A percentile compares a stretch with the other conserved stretches of the same genome.
Conservation (phyloP, 2,329 filamentous ascomycete species). For the Atkinsonella hypoxylon region DNA sequence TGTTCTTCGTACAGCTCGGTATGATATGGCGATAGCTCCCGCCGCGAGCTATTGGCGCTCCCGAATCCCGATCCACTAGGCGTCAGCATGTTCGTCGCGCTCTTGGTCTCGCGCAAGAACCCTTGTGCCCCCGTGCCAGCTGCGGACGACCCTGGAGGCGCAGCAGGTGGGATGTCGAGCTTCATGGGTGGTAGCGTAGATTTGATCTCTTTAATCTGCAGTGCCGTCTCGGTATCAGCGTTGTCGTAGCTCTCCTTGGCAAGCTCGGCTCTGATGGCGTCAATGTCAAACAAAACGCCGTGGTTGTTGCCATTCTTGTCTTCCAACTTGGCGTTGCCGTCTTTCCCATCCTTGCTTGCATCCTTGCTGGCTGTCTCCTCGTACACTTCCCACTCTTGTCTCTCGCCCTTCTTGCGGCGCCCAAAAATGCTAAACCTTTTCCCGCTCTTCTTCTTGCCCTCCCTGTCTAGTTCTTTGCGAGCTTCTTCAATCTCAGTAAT, state of each 20-base stretch:
- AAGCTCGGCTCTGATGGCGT: conserved; percentile 81
- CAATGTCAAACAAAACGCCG: conserved; percentile 82
- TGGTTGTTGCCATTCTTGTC: conserved; percentile 37
- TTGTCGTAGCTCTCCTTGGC: conserved; percentile 47
- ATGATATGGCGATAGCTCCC: conserved; percentile 15
- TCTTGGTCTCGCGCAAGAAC: conserved; percentile 33
- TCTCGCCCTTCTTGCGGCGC: conserved; percentile 66
- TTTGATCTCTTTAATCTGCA: conserved; percentile 67
- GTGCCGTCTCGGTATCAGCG: conserved; percentile 36
- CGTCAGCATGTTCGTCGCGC: conserved; percentile 25
- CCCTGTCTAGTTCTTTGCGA: conserved; percentile 70
- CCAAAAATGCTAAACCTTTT: conserved; percentile 65
- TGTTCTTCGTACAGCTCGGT: conserved; percentile 31
- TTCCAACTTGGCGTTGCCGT: conserved; percentile 23
- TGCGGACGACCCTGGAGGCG: conserved; percentile 15
- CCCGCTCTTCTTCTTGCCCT: conserved; percentile 52
- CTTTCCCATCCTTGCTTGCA: conserved; percentile 9
- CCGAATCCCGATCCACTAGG: conserved; percentile 7
- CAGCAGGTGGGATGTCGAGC: conserved; percentile 41
- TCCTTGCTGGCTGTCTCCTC: conserved; percentile 49
- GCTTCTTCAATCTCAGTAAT: conserved; percentile 97
- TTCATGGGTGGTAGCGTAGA: conserved; percentile 87
- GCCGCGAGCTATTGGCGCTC: conserved; percentile 3
- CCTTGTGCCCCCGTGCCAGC: conserved; percentile 9
- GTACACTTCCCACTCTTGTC: conserved; percentile 91